phyloP scores from a whole-genome alignment of 2,329 filamentous ascomycete species.

The Aspergillus latus region DNA sequence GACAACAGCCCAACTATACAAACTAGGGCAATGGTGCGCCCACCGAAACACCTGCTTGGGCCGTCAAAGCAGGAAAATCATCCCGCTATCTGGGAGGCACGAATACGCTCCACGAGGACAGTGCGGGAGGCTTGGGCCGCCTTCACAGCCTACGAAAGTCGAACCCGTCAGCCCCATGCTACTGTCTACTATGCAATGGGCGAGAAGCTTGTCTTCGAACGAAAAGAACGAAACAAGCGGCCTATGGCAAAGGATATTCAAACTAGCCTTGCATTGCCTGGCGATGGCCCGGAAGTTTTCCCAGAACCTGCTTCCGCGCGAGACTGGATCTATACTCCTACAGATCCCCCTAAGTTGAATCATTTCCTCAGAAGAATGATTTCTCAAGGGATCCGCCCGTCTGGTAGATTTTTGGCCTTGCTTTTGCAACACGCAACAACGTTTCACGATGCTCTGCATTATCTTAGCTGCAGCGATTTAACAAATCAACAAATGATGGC shows the following conservation, averaged over 20 bases:
- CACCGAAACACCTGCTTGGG: slow-evolving; percentile 23
- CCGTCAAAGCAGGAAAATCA: slow-evolving; percentile 24
- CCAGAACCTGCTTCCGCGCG: slow-evolving; percentile 57
- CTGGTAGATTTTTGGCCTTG: slow-evolving; percentile 47
- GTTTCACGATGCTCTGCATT: slow-evolving; percentile 44
- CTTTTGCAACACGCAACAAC: slow-evolving; percentile 49
- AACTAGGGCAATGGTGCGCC: slow-evolving; percentile 49
- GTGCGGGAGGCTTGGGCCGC: slow-evolving; percentile 65
- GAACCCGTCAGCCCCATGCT: slow-evolving; percentile 35
- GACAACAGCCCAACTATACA: slow-evolving; percentile 65
- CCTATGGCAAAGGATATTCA: slow-evolving; percentile 20
- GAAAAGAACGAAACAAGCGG: slow-evolving; percentile 14
- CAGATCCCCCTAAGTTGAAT: slow-evolving; percentile 53
- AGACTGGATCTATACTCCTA: slow-evolving; percentile 58
- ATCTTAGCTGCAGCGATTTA: slow-evolving; percentile 41
- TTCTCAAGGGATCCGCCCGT: slow-evolving; percentile 44
- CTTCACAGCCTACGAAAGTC: slow-evolving; percentile 57
- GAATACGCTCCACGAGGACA: slow-evolving; percentile 60
- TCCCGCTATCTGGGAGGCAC: slow-evolving; percentile 54
- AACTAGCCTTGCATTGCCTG: slow-evolving; percentile 46
- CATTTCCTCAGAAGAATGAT: slow-evolving; percentile 54
- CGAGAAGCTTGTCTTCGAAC: slow-evolving; percentile 52
- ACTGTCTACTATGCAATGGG: slow-evolving; percentile 58
- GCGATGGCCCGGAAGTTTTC: slow-evolving; percentile 56
- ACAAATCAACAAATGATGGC: slow-evolving; percentile 32